Evolutionary conservation across 2,329 filamentous ascomycete species (phyloP).

Genomic region (Periconia sp.): DNA sequence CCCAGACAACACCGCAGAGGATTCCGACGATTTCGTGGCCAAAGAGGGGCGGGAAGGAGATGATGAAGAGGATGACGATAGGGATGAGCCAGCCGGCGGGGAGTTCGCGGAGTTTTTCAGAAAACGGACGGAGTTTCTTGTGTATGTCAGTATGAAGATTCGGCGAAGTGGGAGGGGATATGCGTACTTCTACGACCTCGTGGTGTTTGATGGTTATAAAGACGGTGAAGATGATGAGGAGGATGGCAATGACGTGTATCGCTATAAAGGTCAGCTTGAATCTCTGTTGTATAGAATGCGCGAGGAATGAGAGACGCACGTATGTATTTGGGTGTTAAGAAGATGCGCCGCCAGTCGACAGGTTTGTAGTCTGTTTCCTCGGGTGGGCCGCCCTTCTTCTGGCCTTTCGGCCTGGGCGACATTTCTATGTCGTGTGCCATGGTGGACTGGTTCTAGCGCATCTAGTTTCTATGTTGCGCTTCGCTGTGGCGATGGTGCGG

Average conservation of each 20-base stretch:
- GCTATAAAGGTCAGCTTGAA: constrained; percentile 18
- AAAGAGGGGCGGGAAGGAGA: constrained; percentile 40
- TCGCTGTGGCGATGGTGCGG: too few species aligned
- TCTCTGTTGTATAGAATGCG: not conserved
- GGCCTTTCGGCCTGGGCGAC: constrained; percentile 17
- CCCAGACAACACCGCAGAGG: constrained; percentile 39
- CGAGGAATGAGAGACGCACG: constrained; percentile 21
- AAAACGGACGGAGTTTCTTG: constrained; percentile 37
- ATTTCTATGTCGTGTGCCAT: constrained; percentile 35
- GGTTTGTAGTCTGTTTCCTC: constrained; percentile 37
- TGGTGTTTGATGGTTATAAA: constrained; percentile 34
- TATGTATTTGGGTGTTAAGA: constrained; percentile 38
- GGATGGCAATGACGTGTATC: constrained; percentile 35
- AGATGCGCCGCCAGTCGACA: constrained; percentile 37
- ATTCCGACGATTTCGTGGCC: constrained; percentile 38
- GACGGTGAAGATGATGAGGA: constrained; percentile 27
- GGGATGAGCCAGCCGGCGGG: constrained; percentile 41
- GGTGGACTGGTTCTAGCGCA: not conserved
- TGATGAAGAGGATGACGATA: constrained; percentile 34
- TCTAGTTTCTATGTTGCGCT: not conserved
- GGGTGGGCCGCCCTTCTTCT: constrained; percentile 14
- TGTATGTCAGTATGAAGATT: constrained; percentile 9
- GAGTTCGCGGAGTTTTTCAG: constrained; percentile 36
- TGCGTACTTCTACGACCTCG: constrained; percentile 31
- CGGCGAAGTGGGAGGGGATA: not conserved